Percentiles rank a stretch among this genome's conserved stretches.
Evolutionary conservation across 73 alveolate species (phyloP).

Genomic region (Paramecium primaurelia): DNA sequence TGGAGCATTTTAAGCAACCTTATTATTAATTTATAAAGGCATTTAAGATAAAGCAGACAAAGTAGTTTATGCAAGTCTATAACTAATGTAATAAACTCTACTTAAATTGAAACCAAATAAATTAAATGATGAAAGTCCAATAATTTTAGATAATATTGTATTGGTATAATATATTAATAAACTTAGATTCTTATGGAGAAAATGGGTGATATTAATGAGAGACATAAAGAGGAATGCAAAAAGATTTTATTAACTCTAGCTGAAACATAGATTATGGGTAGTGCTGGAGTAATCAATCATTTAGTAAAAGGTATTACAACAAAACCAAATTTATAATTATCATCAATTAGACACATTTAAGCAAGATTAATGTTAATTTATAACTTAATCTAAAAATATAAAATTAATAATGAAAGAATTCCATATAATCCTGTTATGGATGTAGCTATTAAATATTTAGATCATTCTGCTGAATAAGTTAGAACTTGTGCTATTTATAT

Average conservation of each 20-base stretch:
- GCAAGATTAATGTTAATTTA: constrained; percentile 84
- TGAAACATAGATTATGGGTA: background rate
- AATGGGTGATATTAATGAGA: constrained; percentile 42
- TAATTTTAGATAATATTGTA: constrained; percentile 16
- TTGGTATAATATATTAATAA: background rate
- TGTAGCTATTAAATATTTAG: constrained; percentile 79
- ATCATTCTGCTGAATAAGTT: constrained; percentile 81
- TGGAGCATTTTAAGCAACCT: background rate
- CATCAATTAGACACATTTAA: constrained; percentile 81
- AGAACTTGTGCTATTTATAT: constrained; percentile 88
- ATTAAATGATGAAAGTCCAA: constrained; percentile 32
- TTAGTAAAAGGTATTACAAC: constrained; percentile 36
- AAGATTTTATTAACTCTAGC: constrained; percentile 6
- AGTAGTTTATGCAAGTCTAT: background rate
- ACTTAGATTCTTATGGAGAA: constrained; percentile 32
- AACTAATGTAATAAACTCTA: background rate
- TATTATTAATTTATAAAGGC: background rate
- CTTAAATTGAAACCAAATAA: background rate
- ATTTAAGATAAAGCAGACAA: constrained; percentile 13
- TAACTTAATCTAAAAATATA: constrained; percentile 74
- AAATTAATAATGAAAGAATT: constrained; percentile 77
- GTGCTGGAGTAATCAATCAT: constrained; percentile 28
- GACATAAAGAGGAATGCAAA: constrained; percentile 43
- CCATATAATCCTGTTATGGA: constrained; percentile 79
- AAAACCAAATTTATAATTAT: constrained; percentile 32